Percentiles rank a stretch among this genome's conserved stretches.
Conservation (phyloP, 257 asterid genomes). For the Fraxinus excelsior region DNA sequence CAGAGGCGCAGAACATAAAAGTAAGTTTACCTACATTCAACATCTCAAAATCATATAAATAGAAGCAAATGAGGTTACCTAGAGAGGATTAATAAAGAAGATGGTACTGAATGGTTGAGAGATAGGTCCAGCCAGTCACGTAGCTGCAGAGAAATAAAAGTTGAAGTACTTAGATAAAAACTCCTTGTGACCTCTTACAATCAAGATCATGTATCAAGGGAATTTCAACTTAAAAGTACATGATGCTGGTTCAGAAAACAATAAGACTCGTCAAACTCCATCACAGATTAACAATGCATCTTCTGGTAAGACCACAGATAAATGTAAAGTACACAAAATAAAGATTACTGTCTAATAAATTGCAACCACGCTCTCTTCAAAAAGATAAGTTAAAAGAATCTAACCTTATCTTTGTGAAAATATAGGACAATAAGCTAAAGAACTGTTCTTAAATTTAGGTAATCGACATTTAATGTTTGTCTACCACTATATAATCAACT, state of each 20-base stretch:
- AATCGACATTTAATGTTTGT: too few species aligned
- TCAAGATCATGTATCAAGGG: slow-evolving; percentile 3
- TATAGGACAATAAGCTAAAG: too few species aligned
- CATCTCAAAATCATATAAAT: slow-evolving; percentile 24
- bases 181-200: background rate
- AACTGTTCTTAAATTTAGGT: too few species aligned
- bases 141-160: slow-evolving; percentile 57
- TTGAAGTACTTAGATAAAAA: slow-evolving; percentile 7
- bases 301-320: too few species aligned
- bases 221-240: background rate
- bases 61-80: slow-evolving; percentile 47
- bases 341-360: too few species aligned
- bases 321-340: too few species aligned
- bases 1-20: slow-evolving; percentile 23
- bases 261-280: background rate
- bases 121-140: slow-evolving; percentile 96
- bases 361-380: too few species aligned
- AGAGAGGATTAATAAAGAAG: slow-evolving; percentile 82
- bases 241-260: slow-evolving; percentile 18
- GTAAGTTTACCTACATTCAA: slow-evolving; percentile 8
- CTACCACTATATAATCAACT: too few species aligned
- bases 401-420: too few species aligned
- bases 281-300: too few species aligned
- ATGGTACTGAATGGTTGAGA: slow-evolving; percentile 88
- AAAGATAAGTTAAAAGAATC: too few species aligned